phyloP scores from a whole-genome alignment of 108 stramenopile species.

The Cyclotella kingstonii region DNA sequence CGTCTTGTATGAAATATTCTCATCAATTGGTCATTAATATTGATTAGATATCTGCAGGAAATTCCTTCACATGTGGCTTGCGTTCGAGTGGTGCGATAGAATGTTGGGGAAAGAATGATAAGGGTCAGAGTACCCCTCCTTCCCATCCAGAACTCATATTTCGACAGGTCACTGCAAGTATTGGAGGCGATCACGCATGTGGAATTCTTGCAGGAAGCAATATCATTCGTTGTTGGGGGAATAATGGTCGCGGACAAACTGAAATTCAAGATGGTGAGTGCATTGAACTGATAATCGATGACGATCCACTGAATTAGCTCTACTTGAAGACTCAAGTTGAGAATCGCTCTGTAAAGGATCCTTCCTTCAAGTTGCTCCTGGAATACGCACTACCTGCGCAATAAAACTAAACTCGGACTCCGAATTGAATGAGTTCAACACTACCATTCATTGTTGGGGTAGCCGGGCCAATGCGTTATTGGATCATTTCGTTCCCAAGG shows the following conservation, averaged over 20 bases:
- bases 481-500: slow-evolving; percentile 9
- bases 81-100: slow-evolving; percentile 13
- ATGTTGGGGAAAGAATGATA: slow-evolving; percentile 41
- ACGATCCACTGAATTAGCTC: not conserved
- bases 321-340: not conserved
- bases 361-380: slow-evolving; percentile 35
- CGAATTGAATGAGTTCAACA: not conserved
- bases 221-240: slow-evolving; percentile 34
- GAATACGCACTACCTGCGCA: slow-evolving; percentile 23
- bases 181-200: slow-evolving; percentile 32
- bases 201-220: slow-evolving; percentile 13
- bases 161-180: slow-evolving; percentile 30
- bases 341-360: not conserved
- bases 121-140: slow-evolving; percentile 27
- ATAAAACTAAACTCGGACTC: slow-evolving; percentile 6
- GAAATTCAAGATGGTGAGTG: slow-evolving; percentile 29
- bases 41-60: slow-evolving; percentile 29
- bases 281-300: not conserved
- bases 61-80: slow-evolving; percentile 35
- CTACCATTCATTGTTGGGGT: slow-evolving; percentile 34
- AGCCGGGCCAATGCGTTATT: slow-evolving; percentile 28
- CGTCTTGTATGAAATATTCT: not conserved
- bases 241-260: slow-evolving; percentile 35
- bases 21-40: not conserved
- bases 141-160: slow-evolving; percentile 12